These are phyloP conservation scores for Penstemon davidsonii DNA, from an alignment of 257 asterid genomes.

Conservation along the genomic window DNA sequence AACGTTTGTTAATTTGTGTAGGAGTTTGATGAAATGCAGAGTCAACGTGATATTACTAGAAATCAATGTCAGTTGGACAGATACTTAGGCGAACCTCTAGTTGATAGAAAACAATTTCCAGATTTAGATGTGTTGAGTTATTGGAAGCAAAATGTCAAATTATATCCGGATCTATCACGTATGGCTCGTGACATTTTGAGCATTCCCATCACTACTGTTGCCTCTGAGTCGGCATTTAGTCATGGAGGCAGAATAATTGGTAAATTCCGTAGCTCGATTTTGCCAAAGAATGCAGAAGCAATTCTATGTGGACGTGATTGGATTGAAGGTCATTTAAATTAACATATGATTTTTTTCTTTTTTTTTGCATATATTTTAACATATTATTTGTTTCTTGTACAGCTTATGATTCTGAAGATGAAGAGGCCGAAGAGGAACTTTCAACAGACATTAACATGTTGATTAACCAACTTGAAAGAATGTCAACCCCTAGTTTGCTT, in stretches of 20 bases:
- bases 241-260: conserved; percentile 1
- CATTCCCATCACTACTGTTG: conserved; percentile 3
- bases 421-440: background rate
- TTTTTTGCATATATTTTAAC: background rate
- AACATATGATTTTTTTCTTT: background rate
- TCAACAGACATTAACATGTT: background rate
- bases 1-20: no score
- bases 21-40: no score
- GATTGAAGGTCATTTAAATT: background rate
- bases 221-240: background rate
- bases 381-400: background rate
- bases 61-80: background rate
- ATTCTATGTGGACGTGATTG: background rate
- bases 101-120: background rate
- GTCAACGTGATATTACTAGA: background rate
- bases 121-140: background rate
- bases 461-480: background rate
- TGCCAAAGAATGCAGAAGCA: conserved; percentile 7
- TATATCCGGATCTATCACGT: background rate
- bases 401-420: background rate
- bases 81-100: background rate
- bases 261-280: background rate
- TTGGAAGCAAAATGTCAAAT: background rate
- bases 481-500: no score
- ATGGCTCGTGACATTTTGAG: conserved; percentile 3